Conservation (phyloP, 1,284 basidiomycete species). For the Coriolopsis trogii region DNA sequence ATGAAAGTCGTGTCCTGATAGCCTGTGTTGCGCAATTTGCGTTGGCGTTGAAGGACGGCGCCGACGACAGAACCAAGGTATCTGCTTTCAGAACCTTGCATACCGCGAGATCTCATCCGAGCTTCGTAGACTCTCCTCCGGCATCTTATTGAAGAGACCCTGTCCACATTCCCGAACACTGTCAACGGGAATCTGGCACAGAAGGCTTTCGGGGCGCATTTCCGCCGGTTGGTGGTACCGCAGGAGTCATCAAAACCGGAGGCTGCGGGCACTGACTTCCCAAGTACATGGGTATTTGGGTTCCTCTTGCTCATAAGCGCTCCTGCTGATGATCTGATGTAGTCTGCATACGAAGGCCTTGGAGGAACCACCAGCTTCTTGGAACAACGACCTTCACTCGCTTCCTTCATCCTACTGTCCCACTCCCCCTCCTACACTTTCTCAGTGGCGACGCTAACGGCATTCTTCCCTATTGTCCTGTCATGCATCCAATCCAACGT, state of each 20-base stretch:
- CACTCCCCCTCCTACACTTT: slow-evolving; percentile 37
- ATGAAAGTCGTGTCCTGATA: slow-evolving; percentile 45
- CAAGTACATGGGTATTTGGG: slow-evolving; percentile 17
- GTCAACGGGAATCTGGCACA: slow-evolving; percentile 49
- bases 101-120: slow-evolving; percentile 15
- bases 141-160: slow-evolving; percentile 41
- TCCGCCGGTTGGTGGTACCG: slow-evolving; percentile 38
- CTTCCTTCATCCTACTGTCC: slow-evolving; percentile 51
- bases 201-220: slow-evolving; percentile 47
- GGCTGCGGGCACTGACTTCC: slow-evolving; percentile 3
- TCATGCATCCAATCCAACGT: slow-evolving; percentile 53
- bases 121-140: slow-evolving; percentile 42
- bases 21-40: slow-evolving; percentile 33
- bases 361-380: slow-evolving; percentile 19
- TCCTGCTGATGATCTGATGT: not conserved
- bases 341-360: slow-evolving; percentile 28
- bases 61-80: slow-evolving; percentile 18
- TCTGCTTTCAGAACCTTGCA: slow-evolving; percentile 29
- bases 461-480: slow-evolving; percentile 49
- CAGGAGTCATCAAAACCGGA: not conserved
- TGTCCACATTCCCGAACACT: slow-evolving; percentile 43
- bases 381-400: slow-evolving; percentile 32
- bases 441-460: slow-evolving; percentile 31
- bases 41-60: slow-evolving; percentile 29
- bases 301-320: not conserved